Percentiles rank a stretch among this genome's conserved stretches.
Conservation (phyloP, 495 filamentous ascomycete genomes). For the Penicillium parvum region DNA sequence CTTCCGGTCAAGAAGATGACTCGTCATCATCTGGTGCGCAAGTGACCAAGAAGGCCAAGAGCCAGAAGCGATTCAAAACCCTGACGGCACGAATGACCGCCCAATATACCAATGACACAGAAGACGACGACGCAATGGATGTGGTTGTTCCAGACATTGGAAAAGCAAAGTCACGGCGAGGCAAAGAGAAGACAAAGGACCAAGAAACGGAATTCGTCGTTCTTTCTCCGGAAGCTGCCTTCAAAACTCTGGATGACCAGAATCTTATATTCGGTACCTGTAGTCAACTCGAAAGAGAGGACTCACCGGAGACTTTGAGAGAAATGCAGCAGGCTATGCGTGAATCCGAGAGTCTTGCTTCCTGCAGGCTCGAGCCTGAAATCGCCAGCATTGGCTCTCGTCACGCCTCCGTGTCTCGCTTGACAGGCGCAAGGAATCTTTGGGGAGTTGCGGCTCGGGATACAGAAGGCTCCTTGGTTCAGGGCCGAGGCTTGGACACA, state of each 20-base stretch:
- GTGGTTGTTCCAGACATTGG: conserved; percentile 22
- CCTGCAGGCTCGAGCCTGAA: no score
- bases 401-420: conserved; percentile 25
- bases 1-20: conserved; percentile 9
- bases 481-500: conserved; percentile 55
- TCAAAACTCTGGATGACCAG: conserved; percentile 63
- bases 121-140: conserved; percentile 7
- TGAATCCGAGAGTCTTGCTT: conserved; percentile 45
- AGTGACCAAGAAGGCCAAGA: conserved; percentile 46
- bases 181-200: conserved; percentile 28
- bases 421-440: conserved; percentile 40
- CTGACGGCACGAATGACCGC: conserved; percentile 82
- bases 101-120: conserved; percentile 48
- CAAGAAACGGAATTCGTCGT: conserved; percentile 45
- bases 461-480: conserved; percentile 54
- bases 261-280: conserved; percentile 89
- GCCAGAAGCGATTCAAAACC: conserved; percentile 70
- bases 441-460: conserved; percentile 70
- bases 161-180: conserved; percentile 19
- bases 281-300: conserved; percentile 77
- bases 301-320: conserved; percentile 63
- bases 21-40: conserved; percentile 7
- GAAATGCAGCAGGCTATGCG: conserved; percentile 68
- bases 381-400: no score
- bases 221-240: conserved; percentile 69